A percentile compares a stretch with the other conserved stretches of the same genome.
Conservation (phyloP, 2,329 filamentous ascomycete genomes). For the Dryadomyces quercivorus region DNA sequence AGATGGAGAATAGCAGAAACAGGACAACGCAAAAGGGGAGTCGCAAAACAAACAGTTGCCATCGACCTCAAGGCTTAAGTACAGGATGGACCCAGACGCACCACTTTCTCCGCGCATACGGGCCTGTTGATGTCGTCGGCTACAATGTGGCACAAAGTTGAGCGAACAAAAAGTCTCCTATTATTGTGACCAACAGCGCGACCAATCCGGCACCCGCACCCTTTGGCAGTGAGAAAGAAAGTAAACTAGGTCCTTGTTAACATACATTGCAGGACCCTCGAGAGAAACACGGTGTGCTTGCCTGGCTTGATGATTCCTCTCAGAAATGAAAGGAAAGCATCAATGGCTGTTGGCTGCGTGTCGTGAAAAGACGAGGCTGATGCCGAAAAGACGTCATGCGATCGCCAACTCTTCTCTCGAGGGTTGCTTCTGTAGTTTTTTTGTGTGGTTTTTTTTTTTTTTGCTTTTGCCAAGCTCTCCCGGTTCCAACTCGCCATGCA, state of each 20-base stretch:
- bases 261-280: constrained; percentile 46
- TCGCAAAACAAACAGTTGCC: neutral
- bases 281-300: constrained; percentile 58
- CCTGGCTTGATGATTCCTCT: constrained; percentile 33
- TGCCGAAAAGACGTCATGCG: neutral
- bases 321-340: neutral
- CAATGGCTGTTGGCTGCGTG: neutral
- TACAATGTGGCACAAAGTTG: constrained; percentile 4
- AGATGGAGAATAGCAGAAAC: no score
- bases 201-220: neutral
- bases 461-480: neutral
- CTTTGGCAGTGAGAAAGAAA: neutral
- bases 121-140: neutral
- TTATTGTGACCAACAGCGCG: constrained; percentile 3
- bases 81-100: neutral
- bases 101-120: neutral
- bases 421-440: neutral
- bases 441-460: neutral
- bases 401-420: constrained; percentile 5
- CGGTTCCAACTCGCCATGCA: neutral
- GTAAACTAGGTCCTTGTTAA: constrained; percentile 35
- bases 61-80: neutral
- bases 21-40: no score
- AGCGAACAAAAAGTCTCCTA: neutral
- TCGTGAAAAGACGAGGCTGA: neutral